Conservation (phyloP, 768 basidiomycete genomes). For the Russula emetica region DNA sequence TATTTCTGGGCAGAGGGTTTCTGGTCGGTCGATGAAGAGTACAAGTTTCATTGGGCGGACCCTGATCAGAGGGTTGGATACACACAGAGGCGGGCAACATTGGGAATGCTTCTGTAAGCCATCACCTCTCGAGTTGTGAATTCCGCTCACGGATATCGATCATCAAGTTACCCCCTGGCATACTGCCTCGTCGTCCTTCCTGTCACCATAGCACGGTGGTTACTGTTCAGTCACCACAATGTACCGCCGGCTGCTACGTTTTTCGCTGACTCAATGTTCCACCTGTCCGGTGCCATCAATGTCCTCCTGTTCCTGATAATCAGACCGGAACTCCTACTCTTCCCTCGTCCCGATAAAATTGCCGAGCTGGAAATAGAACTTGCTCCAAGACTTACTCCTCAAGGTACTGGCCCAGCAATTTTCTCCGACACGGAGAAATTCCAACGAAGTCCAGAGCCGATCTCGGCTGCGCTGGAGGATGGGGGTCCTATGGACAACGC, state of each 20-base stretch:
- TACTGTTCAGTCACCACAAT: slow-evolving; percentile 29
- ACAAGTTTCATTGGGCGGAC: slow-evolving; percentile 32
- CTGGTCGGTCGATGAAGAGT: slow-evolving; percentile 30
- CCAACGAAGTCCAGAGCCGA: background rate
- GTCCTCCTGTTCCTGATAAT: background rate
- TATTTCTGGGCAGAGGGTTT: slow-evolving; percentile 33
- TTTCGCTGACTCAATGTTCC: slow-evolving; percentile 24
- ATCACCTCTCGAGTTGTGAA: background rate
- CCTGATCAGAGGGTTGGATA: slow-evolving; percentile 8
- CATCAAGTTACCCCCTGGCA: slow-evolving; percentile 1
- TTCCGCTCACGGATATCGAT: background rate
- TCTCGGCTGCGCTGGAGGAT: background rate
- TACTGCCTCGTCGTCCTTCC: slow-evolving; percentile 3
- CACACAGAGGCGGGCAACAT: slow-evolving; percentile 9
- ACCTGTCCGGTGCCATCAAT: slow-evolving; percentile 30
- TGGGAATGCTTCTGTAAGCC: slow-evolving; percentile 33
- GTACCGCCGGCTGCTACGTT: slow-evolving; percentile 36
- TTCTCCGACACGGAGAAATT: background rate
- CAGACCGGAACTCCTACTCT: slow-evolving; percentile 34
- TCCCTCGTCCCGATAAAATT: slow-evolving; percentile 17
- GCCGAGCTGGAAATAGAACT: background rate
- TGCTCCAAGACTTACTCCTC: too few species aligned
- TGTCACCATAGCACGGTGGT: background rate
- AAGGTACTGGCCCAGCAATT: background rate
- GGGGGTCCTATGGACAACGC: background rate